Conservation (phyloP, 352 stramenopile species). For the Blastocystis sp. region DNA sequence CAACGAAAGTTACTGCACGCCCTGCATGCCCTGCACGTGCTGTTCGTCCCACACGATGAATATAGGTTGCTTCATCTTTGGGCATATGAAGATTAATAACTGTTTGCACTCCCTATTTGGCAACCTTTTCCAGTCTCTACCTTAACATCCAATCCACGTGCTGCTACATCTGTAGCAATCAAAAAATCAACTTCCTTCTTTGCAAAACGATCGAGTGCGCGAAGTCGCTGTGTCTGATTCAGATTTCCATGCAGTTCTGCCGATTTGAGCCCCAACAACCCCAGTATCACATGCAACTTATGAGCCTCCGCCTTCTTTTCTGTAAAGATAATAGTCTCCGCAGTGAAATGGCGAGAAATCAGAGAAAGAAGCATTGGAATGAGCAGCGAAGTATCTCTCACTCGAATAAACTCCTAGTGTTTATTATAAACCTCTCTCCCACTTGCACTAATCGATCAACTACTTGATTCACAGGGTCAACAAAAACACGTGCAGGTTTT, state of each 20-base stretch:
- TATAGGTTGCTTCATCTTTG: conserved; percentile 91
- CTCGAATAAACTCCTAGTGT: conserved; percentile 86
- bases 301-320: conserved; percentile 92
- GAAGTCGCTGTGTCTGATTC: conserved; percentile 86
- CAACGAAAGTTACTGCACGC: conserved; percentile 77
- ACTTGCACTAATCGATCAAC: conserved; percentile 85
- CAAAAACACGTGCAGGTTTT: conserved; percentile 85
- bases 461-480: conserved; percentile 87
- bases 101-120: conserved; percentile 80
- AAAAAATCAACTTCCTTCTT: conserved; percentile 88
- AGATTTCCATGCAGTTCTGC: conserved; percentile 96
- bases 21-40: conserved; percentile 88
- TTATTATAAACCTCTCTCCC: background rate
- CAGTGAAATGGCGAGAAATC: conserved; percentile 85
- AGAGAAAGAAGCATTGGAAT: conserved; percentile 90
- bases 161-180: conserved; percentile 95
- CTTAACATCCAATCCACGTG: conserved; percentile 91
- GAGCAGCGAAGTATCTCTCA: conserved; percentile 83
- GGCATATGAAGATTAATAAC: conserved; percentile 99
- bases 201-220: conserved; percentile 90
- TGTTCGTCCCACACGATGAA: conserved; percentile 95
- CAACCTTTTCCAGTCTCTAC: conserved; percentile 18
- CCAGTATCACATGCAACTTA: conserved; percentile 90
- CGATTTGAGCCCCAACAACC: conserved; percentile 81
- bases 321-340: conserved; percentile 93